Evolutionary conservation across 2,329 filamentous ascomycete species (phyloP).

Genomic region (Curvularia sp.): DNA sequence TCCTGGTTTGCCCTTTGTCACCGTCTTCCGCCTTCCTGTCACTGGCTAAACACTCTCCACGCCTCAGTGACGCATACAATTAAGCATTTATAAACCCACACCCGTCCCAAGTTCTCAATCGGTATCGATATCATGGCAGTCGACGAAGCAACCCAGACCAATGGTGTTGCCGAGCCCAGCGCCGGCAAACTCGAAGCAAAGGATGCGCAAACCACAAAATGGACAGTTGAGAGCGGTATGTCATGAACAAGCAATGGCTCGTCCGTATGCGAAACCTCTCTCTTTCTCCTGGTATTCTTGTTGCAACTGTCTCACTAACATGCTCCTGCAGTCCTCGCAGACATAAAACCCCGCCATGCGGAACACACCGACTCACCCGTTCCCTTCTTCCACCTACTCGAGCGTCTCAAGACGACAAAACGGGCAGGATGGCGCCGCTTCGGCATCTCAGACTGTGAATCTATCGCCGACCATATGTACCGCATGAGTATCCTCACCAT

Average conservation of each 20-base stretch:
- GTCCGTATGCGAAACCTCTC: conserved; percentile 45
- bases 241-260: conserved; percentile 36
- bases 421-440: conserved; percentile 96
- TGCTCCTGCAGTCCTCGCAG: conserved; percentile 63
- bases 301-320: conserved; percentile 6
- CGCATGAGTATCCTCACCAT: conserved; percentile 97
- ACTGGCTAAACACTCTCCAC: conserved; percentile 13
- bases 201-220: conserved; percentile 31
- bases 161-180: conserved; percentile 44
- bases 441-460: conserved; percentile 77
- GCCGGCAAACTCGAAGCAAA: conserved; percentile 47
- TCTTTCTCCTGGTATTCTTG: conserved; percentile 11
- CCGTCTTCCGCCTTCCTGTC: conserved; percentile 14
- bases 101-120: not conserved
- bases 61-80: not conserved
- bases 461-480: conserved; percentile 99
- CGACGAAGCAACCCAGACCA: conserved; percentile 53
- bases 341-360: conserved; percentile 64
- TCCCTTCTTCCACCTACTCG: conserved; percentile 92
- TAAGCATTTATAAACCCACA: not conserved
- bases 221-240: conserved; percentile 58
- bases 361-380: conserved; percentile 75
- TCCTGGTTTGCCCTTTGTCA: conserved; percentile 31
- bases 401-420: conserved; percentile 94
- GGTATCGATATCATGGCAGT: conserved; percentile 27